Conservation (phyloP, 805 yeast genomes). For the Teunomyces pallodes region DNA sequence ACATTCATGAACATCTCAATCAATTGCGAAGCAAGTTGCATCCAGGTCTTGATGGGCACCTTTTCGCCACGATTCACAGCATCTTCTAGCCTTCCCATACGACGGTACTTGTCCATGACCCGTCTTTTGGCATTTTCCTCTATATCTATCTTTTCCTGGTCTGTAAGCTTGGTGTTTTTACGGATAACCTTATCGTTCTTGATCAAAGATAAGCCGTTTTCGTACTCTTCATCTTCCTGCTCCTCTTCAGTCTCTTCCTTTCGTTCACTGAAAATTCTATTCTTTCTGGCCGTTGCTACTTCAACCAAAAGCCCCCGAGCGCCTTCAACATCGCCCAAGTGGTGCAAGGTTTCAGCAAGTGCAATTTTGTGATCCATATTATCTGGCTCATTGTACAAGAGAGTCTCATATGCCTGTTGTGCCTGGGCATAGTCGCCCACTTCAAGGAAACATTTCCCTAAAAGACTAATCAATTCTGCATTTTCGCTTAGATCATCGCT, state of each 20-base stretch:
- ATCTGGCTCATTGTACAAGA: constrained; percentile 54
- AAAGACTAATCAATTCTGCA: constrained; percentile 51
- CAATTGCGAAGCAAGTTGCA: constrained; percentile 76
- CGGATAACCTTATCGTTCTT: constrained; percentile 8
- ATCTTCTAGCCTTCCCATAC: constrained; percentile 50
- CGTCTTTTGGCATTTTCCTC: constrained; percentile 59
- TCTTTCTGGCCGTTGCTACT: constrained; percentile 40
- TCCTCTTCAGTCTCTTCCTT: constrained; percentile 24
- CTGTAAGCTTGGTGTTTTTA: constrained; percentile 20
- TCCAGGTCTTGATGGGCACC: constrained; percentile 76
- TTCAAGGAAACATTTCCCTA: constrained; percentile 78
- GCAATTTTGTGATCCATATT: constrained; percentile 74
- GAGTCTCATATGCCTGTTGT: constrained; percentile 51
- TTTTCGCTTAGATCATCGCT: constrained; percentile 49
- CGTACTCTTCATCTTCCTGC: constrained; percentile 6
- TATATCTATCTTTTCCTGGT: constrained; percentile 50
- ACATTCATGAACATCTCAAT: constrained; percentile 80
- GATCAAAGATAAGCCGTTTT: constrained; percentile 10
- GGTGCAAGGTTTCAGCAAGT: constrained; percentile 77
- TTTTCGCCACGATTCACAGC: constrained; percentile 38
- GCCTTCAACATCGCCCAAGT: constrained; percentile 56
- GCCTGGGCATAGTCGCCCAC: constrained; percentile 68
- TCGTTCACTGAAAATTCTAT: constrained; percentile 9
- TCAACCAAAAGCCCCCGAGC: constrained; percentile 55
- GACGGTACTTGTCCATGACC: constrained; percentile 53